phyloP scores from a whole-genome alignment of 2,329 filamentous ascomycete species.

The Xylaria sp. region DNA sequence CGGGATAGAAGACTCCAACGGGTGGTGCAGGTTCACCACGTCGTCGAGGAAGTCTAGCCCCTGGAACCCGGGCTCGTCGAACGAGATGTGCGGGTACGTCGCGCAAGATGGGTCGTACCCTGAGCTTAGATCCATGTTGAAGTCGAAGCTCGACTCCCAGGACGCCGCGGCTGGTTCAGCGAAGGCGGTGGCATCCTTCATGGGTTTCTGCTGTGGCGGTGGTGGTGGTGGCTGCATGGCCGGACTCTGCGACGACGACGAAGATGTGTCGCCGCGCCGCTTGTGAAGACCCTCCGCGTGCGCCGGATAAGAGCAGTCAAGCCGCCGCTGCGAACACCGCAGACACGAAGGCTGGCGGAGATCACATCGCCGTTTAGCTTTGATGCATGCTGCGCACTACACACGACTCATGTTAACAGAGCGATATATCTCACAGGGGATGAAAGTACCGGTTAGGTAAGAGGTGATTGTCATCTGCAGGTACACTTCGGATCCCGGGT shows the following conservation, averaged over 20 bases:
- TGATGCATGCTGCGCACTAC: constrained; percentile 41
- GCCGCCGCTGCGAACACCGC: constrained; percentile 38
- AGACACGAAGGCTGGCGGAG: constrained; percentile 39
- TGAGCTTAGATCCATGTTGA: constrained; percentile 29
- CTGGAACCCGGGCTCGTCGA: constrained; percentile 25
- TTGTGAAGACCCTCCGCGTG: background rate
- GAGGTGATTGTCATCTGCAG: background rate
- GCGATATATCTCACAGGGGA: background rate
- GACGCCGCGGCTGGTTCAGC: constrained; percentile 12
- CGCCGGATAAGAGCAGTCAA: constrained; percentile 36
- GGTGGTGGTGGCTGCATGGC: background rate
- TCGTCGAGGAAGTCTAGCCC: constrained; percentile 31
- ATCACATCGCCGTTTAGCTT: constrained; percentile 39
- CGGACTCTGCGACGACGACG: background rate
- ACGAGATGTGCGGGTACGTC: constrained; percentile 21
- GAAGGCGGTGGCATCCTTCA: constrained; percentile 8
- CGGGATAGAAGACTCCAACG: constrained; percentile 2
- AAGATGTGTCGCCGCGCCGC: background rate
- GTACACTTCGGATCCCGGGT: background rate
- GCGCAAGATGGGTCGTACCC: constrained; percentile 20
- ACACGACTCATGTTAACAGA: constrained; percentile 6
- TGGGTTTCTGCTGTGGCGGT: constrained; percentile 6
- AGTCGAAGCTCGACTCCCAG: constrained; percentile 36
- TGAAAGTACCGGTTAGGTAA: background rate
- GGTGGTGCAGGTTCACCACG: background rate